phyloP scores from a whole-genome alignment of 257 asterid genomes.

The Nicotiana tomentosiformis region DNA sequence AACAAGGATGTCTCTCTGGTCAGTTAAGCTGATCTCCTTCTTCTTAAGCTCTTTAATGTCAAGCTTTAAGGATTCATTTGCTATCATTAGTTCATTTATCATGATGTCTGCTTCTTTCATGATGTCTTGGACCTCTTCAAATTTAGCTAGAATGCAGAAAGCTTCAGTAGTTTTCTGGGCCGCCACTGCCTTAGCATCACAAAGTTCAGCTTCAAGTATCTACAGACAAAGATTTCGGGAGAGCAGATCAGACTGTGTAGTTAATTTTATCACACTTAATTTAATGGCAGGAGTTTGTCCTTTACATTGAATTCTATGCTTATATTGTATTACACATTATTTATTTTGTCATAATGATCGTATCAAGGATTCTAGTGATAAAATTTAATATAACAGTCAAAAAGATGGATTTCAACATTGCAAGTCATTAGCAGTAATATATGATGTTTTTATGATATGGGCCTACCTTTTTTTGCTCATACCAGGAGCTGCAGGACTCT shows the following conservation, averaged over 20 bases:
- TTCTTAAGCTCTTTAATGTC: slow-evolving; percentile 46
- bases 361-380: not conserved
- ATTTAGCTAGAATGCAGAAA: slow-evolving; percentile 70
- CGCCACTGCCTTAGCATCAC: slow-evolving; percentile 66
- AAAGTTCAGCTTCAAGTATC: slow-evolving; percentile 75
- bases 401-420: not conserved
- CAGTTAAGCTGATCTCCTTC: slow-evolving; percentile 34
- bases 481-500: slow-evolving; percentile 50
- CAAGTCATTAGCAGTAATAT: not conserved
- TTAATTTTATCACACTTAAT: not conserved
- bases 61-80: slow-evolving; percentile 74
- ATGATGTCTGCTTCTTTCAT: slow-evolving; percentile 85
- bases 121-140: slow-evolving; percentile 87
- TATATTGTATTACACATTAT: not conserved
- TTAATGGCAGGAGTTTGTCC: not conserved
- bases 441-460: not conserved
- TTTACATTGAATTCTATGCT: not conserved
- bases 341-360: not conserved
- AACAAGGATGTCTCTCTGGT: slow-evolving; percentile 40
- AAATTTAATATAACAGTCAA: not conserved
- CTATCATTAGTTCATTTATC: slow-evolving; percentile 84
- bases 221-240: slow-evolving; percentile 18
- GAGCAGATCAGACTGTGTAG: not conserved
- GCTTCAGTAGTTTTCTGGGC: slow-evolving; percentile 87
- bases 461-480: slow-evolving; percentile 64